A percentile compares a stretch with the other conserved stretches of the same genome.
Conservation (phyloP, 176 grass and related monocot species). For the Secale cereale region DNA sequence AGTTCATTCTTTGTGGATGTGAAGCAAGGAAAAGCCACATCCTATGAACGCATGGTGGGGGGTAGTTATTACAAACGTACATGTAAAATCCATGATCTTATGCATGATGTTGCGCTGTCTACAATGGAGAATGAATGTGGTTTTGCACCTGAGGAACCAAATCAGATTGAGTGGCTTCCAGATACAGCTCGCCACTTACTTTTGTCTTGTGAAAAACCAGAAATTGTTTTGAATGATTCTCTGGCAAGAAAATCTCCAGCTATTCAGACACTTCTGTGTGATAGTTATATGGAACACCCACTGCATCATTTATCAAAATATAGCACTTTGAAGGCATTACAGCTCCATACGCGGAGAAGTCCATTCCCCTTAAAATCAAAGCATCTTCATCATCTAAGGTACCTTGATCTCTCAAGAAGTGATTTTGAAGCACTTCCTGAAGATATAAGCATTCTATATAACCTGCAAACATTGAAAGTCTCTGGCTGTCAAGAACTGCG, state of each 20-base stretch:
- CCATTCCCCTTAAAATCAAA: constrained; percentile 2
- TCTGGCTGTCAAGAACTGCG: neutral
- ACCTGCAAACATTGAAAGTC: neutral
- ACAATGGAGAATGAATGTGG: neutral
- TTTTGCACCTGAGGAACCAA: neutral
- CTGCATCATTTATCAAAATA: neutral
- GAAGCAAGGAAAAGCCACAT: neutral
- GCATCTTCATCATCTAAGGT: neutral
- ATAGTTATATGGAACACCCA: fast-evolving
- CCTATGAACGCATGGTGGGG: neutral
- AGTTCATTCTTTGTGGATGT: neutral
- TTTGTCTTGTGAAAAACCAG: neutral
- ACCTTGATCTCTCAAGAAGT: neutral
- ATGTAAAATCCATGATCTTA: constrained; percentile 1
- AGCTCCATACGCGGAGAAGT: fast-evolving
- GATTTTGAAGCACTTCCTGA: neutral
- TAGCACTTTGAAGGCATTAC: neutral
- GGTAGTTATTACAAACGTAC: neutral
- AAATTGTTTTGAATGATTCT: neutral
- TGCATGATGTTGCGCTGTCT: neutral
- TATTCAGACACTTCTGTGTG: neutral
- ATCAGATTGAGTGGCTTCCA: neutral
- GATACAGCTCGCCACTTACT: neutral
- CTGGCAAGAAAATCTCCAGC: neutral
- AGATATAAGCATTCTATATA: constrained; percentile 4